phyloP scores from a whole-genome alignment of 306 rosid genomes.

The Ormosia semicastrata region DNA sequence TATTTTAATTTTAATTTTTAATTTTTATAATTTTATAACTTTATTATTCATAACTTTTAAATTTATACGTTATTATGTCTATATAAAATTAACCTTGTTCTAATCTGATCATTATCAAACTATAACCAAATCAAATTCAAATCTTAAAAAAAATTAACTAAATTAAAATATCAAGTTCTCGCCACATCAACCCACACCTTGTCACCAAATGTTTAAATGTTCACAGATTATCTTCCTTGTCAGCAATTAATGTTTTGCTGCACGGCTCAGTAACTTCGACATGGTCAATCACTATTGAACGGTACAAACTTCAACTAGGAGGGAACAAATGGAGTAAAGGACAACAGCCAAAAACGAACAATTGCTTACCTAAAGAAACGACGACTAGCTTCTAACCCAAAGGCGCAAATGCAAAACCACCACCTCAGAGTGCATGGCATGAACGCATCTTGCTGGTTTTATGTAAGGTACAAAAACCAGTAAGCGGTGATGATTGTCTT shows the following conservation, averaged over 20 bases:
- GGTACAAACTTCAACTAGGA: not conserved
- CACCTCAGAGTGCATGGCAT: not conserved
- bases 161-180: too few relatives aligned
- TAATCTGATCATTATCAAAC: too few relatives aligned
- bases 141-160: too few relatives aligned
- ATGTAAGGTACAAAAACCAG: not conserved
- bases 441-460: not conserved
- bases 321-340: not conserved
- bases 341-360: not conserved
- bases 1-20: too few relatives aligned
- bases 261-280: not conserved
- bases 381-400: not conserved
- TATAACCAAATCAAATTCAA: too few relatives aligned
- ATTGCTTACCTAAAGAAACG: not conserved
- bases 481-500: conserved; percentile 6
- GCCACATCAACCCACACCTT: too few relatives aligned
- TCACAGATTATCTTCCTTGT: not conserved
- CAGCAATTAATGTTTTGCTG: not conserved
- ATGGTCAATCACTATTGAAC: not conserved
- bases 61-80: too few relatives aligned
- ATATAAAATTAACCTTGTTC: too few relatives aligned
- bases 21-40: too few relatives aligned
- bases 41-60: too few relatives aligned
- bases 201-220: too few relatives aligned
- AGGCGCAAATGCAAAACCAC: not conserved